phyloP scores from a whole-genome alignment of 129 eudicot genomes.

The Centrapalus pauciflorus region DNA sequence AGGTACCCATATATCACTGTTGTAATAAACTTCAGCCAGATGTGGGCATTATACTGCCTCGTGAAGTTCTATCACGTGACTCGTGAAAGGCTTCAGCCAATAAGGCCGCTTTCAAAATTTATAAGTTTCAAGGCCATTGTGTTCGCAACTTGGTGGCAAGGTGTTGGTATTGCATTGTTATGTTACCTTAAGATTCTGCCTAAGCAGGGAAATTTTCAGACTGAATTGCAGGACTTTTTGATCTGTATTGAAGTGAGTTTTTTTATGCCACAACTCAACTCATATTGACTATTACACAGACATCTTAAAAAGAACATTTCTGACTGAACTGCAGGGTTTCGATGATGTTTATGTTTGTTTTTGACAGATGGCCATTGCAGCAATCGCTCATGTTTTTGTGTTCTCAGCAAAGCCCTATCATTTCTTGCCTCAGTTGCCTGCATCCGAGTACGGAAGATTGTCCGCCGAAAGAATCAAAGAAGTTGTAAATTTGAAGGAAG shows the following conservation, averaged over 20 bases:
- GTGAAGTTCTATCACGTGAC: conserved; percentile 90
- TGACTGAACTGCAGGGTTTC: too few relatives aligned
- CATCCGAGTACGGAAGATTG: conserved; percentile 37
- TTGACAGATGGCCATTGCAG: conserved; percentile 90
- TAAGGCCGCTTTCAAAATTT: conserved; percentile 89
- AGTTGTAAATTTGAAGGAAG: conserved; percentile 37
- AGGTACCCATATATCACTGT: conserved; percentile 91
- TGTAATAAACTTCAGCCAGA: conserved; percentile 89
- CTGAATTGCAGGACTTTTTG: conserved; percentile 81
- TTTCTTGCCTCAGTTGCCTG: conserved; percentile 38
- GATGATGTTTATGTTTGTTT: not conserved
- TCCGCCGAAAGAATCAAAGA: conserved; percentile 42
- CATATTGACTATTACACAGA: not conserved
- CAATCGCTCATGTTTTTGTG: conserved; percentile 79
- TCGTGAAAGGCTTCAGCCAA: conserved; percentile 61
- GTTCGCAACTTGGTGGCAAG: conserved; percentile 99
- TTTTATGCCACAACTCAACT: conserved; percentile 1
- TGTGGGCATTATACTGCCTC: conserved; percentile 97
- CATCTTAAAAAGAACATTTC: not conserved
- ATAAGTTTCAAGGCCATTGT: conserved; percentile 97
- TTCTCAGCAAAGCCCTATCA: conserved; percentile 77
- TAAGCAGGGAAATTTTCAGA: conserved; percentile 52
- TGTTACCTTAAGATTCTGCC: conserved; percentile 62
- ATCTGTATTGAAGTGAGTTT: conserved; percentile 81
- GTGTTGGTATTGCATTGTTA: conserved; percentile 77